phyloP scores from a whole-genome alignment of 179 eudicot genomes.

The Amaranthus tricolor region DNA sequence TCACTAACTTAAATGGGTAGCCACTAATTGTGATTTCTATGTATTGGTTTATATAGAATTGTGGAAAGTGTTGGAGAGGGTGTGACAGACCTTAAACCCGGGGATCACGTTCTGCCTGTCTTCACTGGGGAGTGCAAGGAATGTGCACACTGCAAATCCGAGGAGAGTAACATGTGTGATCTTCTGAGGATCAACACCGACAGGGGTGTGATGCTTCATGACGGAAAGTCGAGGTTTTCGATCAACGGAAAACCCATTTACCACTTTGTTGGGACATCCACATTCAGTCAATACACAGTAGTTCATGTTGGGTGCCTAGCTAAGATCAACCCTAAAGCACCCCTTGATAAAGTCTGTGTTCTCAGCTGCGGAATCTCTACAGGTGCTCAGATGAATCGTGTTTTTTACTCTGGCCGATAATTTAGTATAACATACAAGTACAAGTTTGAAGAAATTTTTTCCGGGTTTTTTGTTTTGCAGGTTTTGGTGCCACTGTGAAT shows the following conservation, averaged over 20 bases:
- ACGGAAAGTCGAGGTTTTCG: constrained; percentile 39
- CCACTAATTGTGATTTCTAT: background rate
- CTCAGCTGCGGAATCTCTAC: constrained; percentile 49
- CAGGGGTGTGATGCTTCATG: constrained; percentile 42
- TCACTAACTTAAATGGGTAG: background rate
- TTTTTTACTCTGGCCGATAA: background rate
- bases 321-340: constrained; percentile 47
- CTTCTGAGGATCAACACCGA: constrained; percentile 43
- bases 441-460: background rate
- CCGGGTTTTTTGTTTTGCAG: constrained; percentile 14
- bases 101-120: constrained; percentile 47
- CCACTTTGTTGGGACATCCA: constrained; percentile 49
- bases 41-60: constrained; percentile 20
- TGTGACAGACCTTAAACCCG: constrained; percentile 39
- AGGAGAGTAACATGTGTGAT: constrained; percentile 53
- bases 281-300: constrained; percentile 48
- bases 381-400: constrained; percentile 12
- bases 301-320: constrained; percentile 41
- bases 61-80: constrained; percentile 56
- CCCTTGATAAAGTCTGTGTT: constrained; percentile 47
- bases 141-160: constrained; percentile 47
- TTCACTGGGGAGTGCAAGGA: constrained; percentile 50
- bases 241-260: constrained; percentile 34
- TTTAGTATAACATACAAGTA: background rate
- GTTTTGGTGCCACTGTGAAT: constrained; percentile 54